Evolutionary conservation across 148 eudicot genomes (phyloP), one percentile per base, ranked within the genome.

Genomic region (Bassia scoparia): DNA sequence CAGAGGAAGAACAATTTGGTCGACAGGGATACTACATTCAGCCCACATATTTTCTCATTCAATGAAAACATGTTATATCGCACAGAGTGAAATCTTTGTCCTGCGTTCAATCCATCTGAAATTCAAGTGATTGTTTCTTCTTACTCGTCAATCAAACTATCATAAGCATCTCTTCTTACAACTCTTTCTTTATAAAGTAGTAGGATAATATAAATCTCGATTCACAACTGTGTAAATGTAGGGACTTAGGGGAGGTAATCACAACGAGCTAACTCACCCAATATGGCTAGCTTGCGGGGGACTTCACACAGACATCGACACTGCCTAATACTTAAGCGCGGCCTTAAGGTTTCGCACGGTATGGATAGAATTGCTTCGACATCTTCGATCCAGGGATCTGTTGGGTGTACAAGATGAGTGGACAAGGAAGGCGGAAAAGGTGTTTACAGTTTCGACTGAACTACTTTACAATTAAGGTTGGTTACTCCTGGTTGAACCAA

Each of bases 401-500:
- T 63, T 88, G 90, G 4, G 93, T 90, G 52, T 89, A 86, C 80
- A 88, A 88, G 77, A 84, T 84, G 89, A 88, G 92, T 29, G 92
- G 92, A 21, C 78, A 74, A 18, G 92, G 92, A 0, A 84, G 89
- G 62, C n/a, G 92, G 84, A 69, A 88, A 84, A 78, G 89, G 89
- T 0, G 72, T 83, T 50, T 80, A 88, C 64, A 81, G 89, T 70
- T 85, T 88, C n/a, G n/a, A 44, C 71, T 69, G 35, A 86, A 76
- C 50, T 88, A 88, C 80, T 52, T 88, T 71, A 89, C 86, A 73
- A 87, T 88, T 8, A 86, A 86, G 78, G 78, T 87, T n/a, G n/a
- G n/a, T n/a, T n/a, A n/a, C n/a, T n/a, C n/a, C n/a, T n/a, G n/a
- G n/a, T n/a, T n/a, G n/a, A n/a, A n/a, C n/a, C n/a, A n/a, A n/a